Conservation (phyloP, 495 filamentous ascomycete species). For the Tuber aestivum region DNA sequence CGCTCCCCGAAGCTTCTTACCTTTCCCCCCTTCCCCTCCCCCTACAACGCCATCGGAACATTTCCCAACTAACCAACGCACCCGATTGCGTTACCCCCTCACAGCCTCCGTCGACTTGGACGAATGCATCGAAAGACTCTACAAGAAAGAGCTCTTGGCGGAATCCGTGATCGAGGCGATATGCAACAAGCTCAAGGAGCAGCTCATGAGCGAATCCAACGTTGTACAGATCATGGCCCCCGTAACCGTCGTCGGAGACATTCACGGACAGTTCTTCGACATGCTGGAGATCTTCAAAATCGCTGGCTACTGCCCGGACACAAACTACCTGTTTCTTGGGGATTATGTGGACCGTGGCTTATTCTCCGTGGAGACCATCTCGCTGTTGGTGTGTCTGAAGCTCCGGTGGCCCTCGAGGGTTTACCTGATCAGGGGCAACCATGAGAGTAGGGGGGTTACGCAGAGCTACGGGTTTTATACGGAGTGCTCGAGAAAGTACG, state of each 20-base stretch:
- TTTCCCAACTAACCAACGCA: conserved; percentile 13
- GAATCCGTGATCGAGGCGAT: conserved; percentile 98
- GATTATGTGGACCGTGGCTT: conserved; percentile 97
- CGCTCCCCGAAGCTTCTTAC: conserved; percentile 16
- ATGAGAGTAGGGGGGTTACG: conserved; percentile 93
- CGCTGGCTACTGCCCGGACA: conserved; percentile 91
- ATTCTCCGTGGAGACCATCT: conserved; percentile 96
- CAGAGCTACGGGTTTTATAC: conserved; percentile 99
- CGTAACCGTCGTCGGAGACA: conserved; percentile 97
- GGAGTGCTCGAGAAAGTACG: conserved; percentile 94
- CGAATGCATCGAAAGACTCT: conserved; percentile 91
- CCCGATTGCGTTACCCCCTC: conserved; percentile 9
- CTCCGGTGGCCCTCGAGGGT: conserved; percentile 87
- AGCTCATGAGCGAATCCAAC: conserved; percentile 99
- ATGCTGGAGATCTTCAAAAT: conserved; percentile 99
- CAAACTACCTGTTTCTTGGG: conserved; percentile 94
- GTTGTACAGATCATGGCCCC: conserved; percentile 94
- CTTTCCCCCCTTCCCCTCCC: conserved; percentile 9
- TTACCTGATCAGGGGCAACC: conserved; percentile 90
- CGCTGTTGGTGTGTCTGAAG: conserved; percentile 89
- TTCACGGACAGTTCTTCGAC: conserved; percentile 98
- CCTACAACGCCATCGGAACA: neutral
- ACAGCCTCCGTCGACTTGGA: conserved; percentile 93
- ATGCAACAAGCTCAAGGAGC: conserved; percentile 96
- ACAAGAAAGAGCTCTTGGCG: conserved; percentile 91